Conservation (phyloP, 208 protist species). For the Herpetomonas tarakana region DNA sequence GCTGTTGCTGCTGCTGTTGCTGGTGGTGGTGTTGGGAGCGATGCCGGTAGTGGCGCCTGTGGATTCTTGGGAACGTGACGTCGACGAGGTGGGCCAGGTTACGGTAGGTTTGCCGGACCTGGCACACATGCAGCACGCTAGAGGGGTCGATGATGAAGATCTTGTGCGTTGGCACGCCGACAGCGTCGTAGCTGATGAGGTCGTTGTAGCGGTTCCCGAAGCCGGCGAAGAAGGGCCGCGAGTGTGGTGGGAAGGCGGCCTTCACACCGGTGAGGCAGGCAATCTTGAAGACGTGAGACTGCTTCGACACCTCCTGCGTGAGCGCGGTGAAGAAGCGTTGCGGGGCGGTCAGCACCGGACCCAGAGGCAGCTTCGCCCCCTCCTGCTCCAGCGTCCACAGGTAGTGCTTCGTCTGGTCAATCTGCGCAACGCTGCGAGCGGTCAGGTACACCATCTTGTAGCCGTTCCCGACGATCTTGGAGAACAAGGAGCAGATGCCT, state of each 20-base stretch:
- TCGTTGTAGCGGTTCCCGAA: conserved; percentile 93
- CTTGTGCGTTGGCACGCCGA: conserved; percentile 67
- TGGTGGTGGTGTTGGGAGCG: too few relatives aligned
- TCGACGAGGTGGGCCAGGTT: conserved; percentile 80
- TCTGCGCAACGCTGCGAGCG: conserved; percentile 86
- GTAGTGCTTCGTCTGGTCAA: conserved; percentile 77
- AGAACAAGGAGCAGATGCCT: conserved; percentile 92
- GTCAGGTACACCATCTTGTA: conserved; percentile 95
- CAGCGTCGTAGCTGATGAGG: conserved; percentile 82
- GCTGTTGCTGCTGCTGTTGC: too few relatives aligned
- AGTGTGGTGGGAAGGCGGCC: conserved; percentile 65
- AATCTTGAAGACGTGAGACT: conserved; percentile 92
- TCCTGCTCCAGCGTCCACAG: conserved; percentile 84
- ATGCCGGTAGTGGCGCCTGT: neutral
- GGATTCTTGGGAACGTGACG: conserved; percentile 74
- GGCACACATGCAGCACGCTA: conserved; percentile 70
- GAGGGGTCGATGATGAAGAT: conserved; percentile 89
- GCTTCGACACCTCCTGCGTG: conserved; percentile 87
- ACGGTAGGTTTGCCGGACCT: conserved; percentile 72
- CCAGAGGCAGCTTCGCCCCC: conserved; percentile 64
- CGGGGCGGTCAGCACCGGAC: conserved; percentile 88
- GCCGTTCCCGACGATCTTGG: conserved; percentile 92
- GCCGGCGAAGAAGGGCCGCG: conserved; percentile 85
- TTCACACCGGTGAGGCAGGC: conserved; percentile 67
- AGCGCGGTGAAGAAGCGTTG: conserved; percentile 85